Evolutionary conservation across 1,139 yeast genomes (phyloP), one percentile per base, ranked within the genome.

Genomic region (Casaregolazyma lundiana): DNA sequence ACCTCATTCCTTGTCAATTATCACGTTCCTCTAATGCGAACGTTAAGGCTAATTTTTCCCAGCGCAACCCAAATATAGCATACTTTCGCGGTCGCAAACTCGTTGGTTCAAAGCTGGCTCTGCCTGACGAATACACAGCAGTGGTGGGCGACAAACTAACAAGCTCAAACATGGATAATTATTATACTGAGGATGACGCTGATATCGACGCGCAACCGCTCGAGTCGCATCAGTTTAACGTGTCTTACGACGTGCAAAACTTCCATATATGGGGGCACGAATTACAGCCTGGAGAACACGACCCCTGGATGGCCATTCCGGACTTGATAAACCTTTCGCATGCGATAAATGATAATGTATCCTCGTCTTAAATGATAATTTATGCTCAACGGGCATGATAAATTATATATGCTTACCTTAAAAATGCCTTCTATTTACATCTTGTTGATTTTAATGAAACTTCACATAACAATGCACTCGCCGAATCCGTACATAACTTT

Each of bases 401-500:
- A n/a, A n/a, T n/a, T n/a, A n/a, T n/a, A n/a, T n/a, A n/a, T n/a
- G n/a, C 16, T 15, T 30, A 30, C 17, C 6, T 35, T 6, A 20
- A 4, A 37, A 15, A 20, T 20, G 24, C 24, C n/a, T 17, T 20
- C 21, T 20, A 37, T 37, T 20, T 37, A 21, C 20, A 24, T 16
- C n/a, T n/a, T n/a, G n/a, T n/a, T n/a, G 38, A 39, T 19, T 16
- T 20, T 11, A 7, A 6, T 16, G 21, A 11, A 38, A 6, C 9
- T 9, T 35, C 36, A 63, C 61, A 71, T 95, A 81, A 64, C 83
- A 86, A 51, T 47, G 45, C 66, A 60, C 41, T 60, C 50, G 70
- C 84, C 66, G 11, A 89, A 73, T 0, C 98, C 98, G 60, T 89
- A 92, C 82, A 92, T 86, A n/a, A 87, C 92, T 62, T 84, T 87